These are phyloP conservation scores for Trichosanthes cucumerina DNA, from an alignment of 306 rosid species.

Conservation along the genomic window DNA sequence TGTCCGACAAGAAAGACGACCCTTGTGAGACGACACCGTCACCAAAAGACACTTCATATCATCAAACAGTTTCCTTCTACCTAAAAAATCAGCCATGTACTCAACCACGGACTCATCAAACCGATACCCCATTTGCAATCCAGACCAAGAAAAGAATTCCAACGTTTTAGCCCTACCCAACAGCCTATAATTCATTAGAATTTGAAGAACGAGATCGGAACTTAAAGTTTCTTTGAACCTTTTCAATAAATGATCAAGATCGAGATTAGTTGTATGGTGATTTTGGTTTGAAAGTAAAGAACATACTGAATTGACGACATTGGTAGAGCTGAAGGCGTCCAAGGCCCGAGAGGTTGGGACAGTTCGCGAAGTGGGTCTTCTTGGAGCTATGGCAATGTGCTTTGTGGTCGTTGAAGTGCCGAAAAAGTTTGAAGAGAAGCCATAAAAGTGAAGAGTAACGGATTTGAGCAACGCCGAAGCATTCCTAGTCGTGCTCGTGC, in stretches of 20 bases:
- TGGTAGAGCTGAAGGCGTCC: constrained; percentile 11
- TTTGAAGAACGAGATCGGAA: constrained; percentile 43
- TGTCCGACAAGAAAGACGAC: constrained; percentile 36
- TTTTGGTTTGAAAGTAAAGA: constrained; percentile 29
- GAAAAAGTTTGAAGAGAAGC: constrained; percentile 21
- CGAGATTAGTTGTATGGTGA: constrained; percentile 11
- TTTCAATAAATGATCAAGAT: constrained; percentile 25
- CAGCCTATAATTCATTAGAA: constrained; percentile 41
- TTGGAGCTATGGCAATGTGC: constrained; percentile 13
- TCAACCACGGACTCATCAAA: constrained; percentile 50
- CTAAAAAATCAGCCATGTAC: constrained; percentile 62
- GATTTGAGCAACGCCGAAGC: background rate
- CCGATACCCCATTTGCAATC: constrained; percentile 41
- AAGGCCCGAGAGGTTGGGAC: constrained; percentile 13
- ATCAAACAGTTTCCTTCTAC: constrained; percentile 68
- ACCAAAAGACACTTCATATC: constrained; percentile 54
- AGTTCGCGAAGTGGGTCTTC: constrained; percentile 14
- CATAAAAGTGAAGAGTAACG: background rate
- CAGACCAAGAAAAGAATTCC: constrained; percentile 61
- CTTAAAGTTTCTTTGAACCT: constrained; percentile 20
- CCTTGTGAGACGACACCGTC: constrained; percentile 33
- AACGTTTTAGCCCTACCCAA: constrained; percentile 53
- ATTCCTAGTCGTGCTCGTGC: background rate
- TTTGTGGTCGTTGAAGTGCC: constrained; percentile 13
- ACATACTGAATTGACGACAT: constrained; percentile 20